phyloP scores from a whole-genome alignment of 805 yeast species.

The Schwanniomyces occidentalis region DNA sequence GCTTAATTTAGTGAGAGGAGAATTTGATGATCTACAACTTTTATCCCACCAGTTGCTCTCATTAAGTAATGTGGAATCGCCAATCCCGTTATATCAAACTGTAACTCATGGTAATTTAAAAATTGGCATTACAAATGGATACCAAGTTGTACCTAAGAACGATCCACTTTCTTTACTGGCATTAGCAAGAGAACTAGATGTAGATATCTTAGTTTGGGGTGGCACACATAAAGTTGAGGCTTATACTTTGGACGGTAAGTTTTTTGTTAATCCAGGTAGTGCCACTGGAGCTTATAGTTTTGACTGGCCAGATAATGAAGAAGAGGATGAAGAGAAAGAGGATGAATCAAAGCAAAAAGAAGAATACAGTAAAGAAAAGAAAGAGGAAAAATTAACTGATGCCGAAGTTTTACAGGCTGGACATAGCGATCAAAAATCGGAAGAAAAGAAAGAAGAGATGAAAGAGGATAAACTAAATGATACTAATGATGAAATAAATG shows the following conservation, averaged over 20 bases:
- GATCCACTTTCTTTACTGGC: constrained; percentile 84
- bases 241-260: constrained; percentile 86
- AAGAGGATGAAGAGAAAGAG: constrained; percentile 29
- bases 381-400: constrained; percentile 9
- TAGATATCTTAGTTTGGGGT: constrained; percentile 88
- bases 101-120: constrained; percentile 69
- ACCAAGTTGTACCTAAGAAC: constrained; percentile 76
- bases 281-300: constrained; percentile 88
- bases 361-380: constrained; percentile 12
- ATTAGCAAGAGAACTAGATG: constrained; percentile 87
- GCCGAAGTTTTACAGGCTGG: constrained; percentile 5
- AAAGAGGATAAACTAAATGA: constrained; percentile 6
- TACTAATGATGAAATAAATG: constrained; percentile 10
- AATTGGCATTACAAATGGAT: constrained; percentile 85
- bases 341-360: constrained; percentile 32
- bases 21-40: constrained; percentile 57
- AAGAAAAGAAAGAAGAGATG: constrained; percentile 7
- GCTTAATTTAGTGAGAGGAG: constrained; percentile 79
- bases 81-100: constrained; percentile 62
- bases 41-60: constrained; percentile 31
- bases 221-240: constrained; percentile 94
- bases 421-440: constrained; percentile 5
- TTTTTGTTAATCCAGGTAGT: constrained; percentile 95
- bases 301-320: constrained; percentile 57
- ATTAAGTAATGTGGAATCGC: constrained; percentile 14